These are phyloP conservation scores for Oryza coarctata DNA, from an alignment of 176 grass and related monocot genomes.

Conservation along the genomic window DNA sequence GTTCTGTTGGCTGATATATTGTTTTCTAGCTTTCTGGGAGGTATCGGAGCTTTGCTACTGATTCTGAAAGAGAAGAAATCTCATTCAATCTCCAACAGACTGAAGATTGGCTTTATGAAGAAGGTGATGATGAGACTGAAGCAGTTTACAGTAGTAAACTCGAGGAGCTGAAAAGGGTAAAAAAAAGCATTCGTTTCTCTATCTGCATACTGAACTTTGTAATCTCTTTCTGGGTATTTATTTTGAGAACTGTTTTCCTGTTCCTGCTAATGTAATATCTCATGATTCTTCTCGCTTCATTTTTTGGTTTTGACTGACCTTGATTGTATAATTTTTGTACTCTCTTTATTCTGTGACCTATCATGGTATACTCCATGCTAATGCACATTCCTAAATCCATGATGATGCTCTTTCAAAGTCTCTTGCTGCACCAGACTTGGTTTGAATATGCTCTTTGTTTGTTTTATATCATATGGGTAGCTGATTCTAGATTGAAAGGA, in stretches of 20 bases:
- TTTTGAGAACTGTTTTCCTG: constrained; percentile 8
- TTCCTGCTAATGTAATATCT: constrained; percentile 8
- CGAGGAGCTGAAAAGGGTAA: constrained; percentile 89
- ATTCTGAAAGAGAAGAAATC: constrained; percentile 85
- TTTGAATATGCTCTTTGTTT: constrained; percentile 1
- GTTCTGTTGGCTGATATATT: constrained; percentile 28
- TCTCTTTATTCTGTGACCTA: neutral
- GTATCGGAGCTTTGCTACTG: constrained; percentile 86
- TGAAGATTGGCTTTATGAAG: constrained; percentile 98
- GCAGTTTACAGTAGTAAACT: constrained; percentile 83
- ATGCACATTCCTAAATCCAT: constrained; percentile 4
- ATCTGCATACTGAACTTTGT: neutral
- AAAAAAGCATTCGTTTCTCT: constrained; percentile 8
- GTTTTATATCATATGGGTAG: neutral
- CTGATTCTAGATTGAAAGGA: constrained; percentile 15
- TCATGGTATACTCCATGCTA: constrained; percentile 1
- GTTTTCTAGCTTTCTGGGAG: constrained; percentile 81
- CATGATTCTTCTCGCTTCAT: neutral
- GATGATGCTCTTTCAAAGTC: constrained; percentile 3
- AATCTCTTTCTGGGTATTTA: constrained; percentile 15
- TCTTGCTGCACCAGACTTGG: neutral
- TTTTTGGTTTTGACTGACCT: constrained; percentile 10
- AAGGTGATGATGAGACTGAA: constrained; percentile 98
- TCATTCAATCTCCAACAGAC: constrained; percentile 79
- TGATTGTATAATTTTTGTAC: neutral